A percentile compares a stretch with the other conserved stretches of the same genome.
Evolutionary conservation across 305 asterid genomes (phyloP).

Genomic region (Nicotiana rustica): DNA sequence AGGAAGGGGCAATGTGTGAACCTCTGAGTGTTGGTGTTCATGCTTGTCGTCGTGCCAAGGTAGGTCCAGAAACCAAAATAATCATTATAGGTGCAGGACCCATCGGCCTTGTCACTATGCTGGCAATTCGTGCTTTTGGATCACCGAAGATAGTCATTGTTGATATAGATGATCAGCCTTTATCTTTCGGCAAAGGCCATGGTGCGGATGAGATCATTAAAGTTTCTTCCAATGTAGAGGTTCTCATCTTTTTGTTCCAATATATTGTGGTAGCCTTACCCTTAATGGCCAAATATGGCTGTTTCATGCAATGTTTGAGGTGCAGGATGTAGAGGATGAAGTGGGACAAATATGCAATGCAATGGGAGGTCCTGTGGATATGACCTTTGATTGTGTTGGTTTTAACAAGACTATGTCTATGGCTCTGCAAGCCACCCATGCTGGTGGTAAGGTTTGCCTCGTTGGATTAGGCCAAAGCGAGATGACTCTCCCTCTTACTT

Average conservation of each 20-base stretch:
- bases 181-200: conserved; percentile 42
- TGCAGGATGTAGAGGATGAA: conserved; percentile 46
- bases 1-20: conserved; percentile 59
- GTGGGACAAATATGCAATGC: conserved; percentile 37
- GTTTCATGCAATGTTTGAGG: conserved; percentile 10
- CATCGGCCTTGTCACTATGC: conserved; percentile 49
- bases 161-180: conserved; percentile 43
- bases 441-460: conserved; percentile 54
- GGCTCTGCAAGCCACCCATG: conserved; percentile 42
- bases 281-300: background rate
- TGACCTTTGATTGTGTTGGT: conserved; percentile 52
- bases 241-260: background rate
- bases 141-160: conserved; percentile 44
- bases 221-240: conserved; percentile 48
- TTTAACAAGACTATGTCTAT: conserved; percentile 48
- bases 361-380: conserved; percentile 39
- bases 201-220: conserved; percentile 45
- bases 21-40: conserved; percentile 53
- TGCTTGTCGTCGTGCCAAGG: conserved; percentile 50
- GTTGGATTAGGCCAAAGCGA: conserved; percentile 45
- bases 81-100: conserved; percentile 52
- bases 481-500: conserved; percentile 52
- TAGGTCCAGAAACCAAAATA: conserved; percentile 47
- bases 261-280: background rate
- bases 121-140: conserved; percentile 53